A percentile compares a stretch with the other conserved stretches of the same genome.
phyloP scores from a whole-genome alignment of 2,329 filamentous ascomycete species.

The Neurospora crassa region DNA sequence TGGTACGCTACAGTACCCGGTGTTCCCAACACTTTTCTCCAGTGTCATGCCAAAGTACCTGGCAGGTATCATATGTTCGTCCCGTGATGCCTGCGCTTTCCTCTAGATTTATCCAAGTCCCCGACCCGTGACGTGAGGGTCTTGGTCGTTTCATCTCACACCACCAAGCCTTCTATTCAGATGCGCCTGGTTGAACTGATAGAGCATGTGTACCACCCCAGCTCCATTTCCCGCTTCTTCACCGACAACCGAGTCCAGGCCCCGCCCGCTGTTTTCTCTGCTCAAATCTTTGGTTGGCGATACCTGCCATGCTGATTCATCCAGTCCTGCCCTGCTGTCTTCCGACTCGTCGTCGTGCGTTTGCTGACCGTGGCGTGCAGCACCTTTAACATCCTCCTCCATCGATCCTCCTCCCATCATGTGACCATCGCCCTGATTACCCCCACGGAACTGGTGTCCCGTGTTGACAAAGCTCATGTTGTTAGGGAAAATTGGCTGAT shows the following conservation, averaged over 20 bases:
- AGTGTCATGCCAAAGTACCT: background rate
- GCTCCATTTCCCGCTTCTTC: slow-evolving; percentile 35
- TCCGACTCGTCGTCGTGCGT: slow-evolving; percentile 53
- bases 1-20: background rate
- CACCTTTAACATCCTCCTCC: slow-evolving; percentile 34
- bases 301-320: slow-evolving; percentile 51
- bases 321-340: slow-evolving; percentile 40
- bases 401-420: slow-evolving; percentile 50
- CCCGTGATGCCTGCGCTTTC: background rate
- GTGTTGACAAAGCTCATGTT: slow-evolving; percentile 37
- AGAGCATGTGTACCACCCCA: slow-evolving; percentile 48
- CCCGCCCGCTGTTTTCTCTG: slow-evolving; percentile 38
- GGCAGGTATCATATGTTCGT: background rate
- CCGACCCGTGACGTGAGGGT: background rate
- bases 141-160: background rate
- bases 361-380: slow-evolving; percentile 30
- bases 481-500: slow-evolving; percentile 49
- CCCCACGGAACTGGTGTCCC: slow-evolving; percentile 33
- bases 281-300: slow-evolving; percentile 41
- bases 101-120: background rate
- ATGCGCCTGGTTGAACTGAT: slow-evolving; percentile 49
- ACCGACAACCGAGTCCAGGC: slow-evolving; percentile 18
- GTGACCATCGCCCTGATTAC: slow-evolving; percentile 36
- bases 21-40: background rate
- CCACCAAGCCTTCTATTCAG: slow-evolving; percentile 36